Evolutionary conservation across 495 filamentous ascomycete species (phyloP), one percentile per base, ranked within the genome.

Genomic region (Aspergillus panamensis): DNA sequence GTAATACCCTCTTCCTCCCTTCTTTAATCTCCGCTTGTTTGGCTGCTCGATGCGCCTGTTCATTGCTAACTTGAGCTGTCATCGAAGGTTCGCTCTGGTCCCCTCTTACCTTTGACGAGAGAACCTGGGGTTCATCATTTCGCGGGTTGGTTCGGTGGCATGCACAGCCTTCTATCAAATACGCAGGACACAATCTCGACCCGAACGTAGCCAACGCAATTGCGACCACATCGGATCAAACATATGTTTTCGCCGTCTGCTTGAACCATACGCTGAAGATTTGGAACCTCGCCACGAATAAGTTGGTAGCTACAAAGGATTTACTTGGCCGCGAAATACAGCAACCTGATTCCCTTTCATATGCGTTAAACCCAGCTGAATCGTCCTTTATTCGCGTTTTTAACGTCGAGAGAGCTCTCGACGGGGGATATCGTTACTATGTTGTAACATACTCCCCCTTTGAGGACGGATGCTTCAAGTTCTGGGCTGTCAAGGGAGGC

Each of bases 381-480:
- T 78, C 71, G 71, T 87, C 77, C 59, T 77, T 97, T 30, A 80
- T 97, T 43, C 82, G 84, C 51, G 81, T 96, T 13, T 77, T 92
- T 52, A 82, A 87, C 40, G 73, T 78, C 6, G 70, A 78, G 48
- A 71, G 77, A 45, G 73, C 75, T 12, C 66, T 78, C 31, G 76
- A 83, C 47, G 81, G 78, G 20, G 81, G 75, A 29, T 85, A 90
- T 55, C 75, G 80, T 43, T 91, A 90, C 62, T 81, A 89, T 57
- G 81, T 91, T 19, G 84, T 89, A 20, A 93, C 91, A 12, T 96
- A 90, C 69, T 96, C 92, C 32, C 91, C 94, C 8, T 78, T 91
- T 64, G 85, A 89, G 57, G 78, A 91, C 66, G 90, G 91, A 21
- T 85, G 91, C 61, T 97, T 99, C 82, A 97, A 97, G 71, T 92